Evolutionary conservation across 164 flowering plant genomes (phyloP).

Genomic region (Nelumbo lutea): DNA sequence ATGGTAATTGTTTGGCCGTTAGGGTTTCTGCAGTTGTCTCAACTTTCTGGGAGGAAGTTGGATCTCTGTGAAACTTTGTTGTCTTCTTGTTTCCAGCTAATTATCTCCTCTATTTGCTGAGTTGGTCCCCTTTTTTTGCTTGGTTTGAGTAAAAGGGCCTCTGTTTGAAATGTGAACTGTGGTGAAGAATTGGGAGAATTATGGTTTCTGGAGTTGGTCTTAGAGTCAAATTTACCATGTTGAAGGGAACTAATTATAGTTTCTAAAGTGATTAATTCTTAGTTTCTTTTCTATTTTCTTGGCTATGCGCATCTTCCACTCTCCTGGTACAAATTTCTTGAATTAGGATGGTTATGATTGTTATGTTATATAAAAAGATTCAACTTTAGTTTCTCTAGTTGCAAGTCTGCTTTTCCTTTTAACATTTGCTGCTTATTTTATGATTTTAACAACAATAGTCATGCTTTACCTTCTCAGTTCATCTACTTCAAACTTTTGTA

Average conservation of each 20-base stretch:
- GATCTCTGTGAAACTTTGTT: neutral
- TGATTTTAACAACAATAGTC: too few relatives aligned
- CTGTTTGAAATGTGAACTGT: neutral
- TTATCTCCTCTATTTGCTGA: neutral
- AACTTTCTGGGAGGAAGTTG: neutral
- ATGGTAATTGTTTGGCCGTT: neutral
- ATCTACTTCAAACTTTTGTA: too few relatives aligned
- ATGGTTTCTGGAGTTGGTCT: neutral
- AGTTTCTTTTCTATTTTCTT: neutral
- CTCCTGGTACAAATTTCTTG: neutral
- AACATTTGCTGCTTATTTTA: too few relatives aligned
- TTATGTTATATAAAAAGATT: neutral
- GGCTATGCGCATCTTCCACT: neutral
- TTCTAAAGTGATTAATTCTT: neutral
- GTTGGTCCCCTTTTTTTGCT: neutral
- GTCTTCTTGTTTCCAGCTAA: neutral
- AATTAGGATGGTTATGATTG: neutral
- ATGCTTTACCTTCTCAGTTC: too few relatives aligned
- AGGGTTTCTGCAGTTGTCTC: slow-evolving; percentile 9
- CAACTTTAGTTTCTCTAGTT: neutral
- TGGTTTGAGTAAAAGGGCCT: neutral
- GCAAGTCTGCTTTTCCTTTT: too few relatives aligned
- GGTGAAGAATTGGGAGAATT: neutral
- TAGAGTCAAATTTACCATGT: neutral
- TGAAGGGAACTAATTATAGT: neutral